These are phyloP conservation scores for Leccinum sublutescens DNA, from an alignment of 768 basidiomycete species.

Conservation along the genomic window DNA sequence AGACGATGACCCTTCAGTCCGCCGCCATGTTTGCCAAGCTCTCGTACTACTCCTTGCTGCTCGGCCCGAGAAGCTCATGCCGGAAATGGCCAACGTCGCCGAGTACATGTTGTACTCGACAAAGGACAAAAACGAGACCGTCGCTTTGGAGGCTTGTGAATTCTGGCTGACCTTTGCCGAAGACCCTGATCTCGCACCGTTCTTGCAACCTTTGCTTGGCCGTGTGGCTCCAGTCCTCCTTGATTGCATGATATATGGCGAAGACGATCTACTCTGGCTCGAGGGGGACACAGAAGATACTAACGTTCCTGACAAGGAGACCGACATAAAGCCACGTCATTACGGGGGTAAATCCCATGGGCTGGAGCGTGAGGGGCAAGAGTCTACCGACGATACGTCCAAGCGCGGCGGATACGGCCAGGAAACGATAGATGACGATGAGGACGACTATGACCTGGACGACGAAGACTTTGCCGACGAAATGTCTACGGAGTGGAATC, in stretches of 20 bases:
- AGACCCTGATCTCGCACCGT: slow-evolving; percentile 81
- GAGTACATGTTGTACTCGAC: slow-evolving; percentile 99
- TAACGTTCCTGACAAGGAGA: slow-evolving; percentile 86
- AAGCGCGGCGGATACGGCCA: slow-evolving; percentile 70
- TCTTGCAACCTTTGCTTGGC: slow-evolving; percentile 82
- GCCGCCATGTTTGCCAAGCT: slow-evolving; percentile 93
- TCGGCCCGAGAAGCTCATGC: slow-evolving; percentile 94
- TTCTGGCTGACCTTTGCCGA: slow-evolving; percentile 99
- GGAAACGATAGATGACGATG: slow-evolving; percentile 80
- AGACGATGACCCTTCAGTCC: slow-evolving; percentile 90
- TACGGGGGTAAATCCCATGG: slow-evolving; percentile 86
- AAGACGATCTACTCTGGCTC: slow-evolving; percentile 93
- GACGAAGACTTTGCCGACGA: slow-evolving; percentile 92
- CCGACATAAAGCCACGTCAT: slow-evolving; percentile 95
- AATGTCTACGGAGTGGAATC: slow-evolving; percentile 97
- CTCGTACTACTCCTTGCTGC: slow-evolving; percentile 90
- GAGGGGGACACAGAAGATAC: slow-evolving; percentile 91
- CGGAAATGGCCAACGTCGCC: slow-evolving; percentile 92
- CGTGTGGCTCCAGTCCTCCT: slow-evolving; percentile 94
- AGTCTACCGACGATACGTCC: slow-evolving; percentile 36
- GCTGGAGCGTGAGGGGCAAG: slow-evolving; percentile 65
- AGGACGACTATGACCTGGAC: slow-evolving; percentile 84
- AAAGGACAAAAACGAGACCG: slow-evolving; percentile 95
- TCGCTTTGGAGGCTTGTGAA: slow-evolving; percentile 97
- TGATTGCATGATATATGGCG: slow-evolving; percentile 96